Evolutionary conservation across 805 yeast genomes (phyloP).

Genomic region (Kodamaea restingae): DNA sequence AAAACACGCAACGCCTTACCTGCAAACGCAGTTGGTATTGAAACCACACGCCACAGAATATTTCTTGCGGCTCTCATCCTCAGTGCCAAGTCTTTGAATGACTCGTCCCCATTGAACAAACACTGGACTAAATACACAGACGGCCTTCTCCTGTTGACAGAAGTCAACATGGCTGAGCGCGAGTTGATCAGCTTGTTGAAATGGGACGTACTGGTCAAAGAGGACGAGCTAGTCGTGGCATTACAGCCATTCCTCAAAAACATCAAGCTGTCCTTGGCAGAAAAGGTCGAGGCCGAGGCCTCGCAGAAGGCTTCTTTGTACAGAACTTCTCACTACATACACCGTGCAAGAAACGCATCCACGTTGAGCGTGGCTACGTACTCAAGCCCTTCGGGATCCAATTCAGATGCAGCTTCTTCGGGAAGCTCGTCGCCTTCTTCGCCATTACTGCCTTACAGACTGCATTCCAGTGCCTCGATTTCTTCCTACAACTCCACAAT

Average conservation of each 20-base stretch:
- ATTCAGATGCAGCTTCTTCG: conserved; percentile 2
- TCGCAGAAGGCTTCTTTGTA: conserved; percentile 27
- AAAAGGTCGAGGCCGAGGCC: conserved; percentile 23
- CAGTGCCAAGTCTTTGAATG: conserved; percentile 91
- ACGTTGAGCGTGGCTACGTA: conserved; percentile 1
- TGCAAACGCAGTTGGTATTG: conserved; percentile 85
- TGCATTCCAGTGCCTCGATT: conserved; percentile 12
- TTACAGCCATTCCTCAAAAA: conserved; percentile 73
- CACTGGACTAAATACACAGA: conserved; percentile 95
- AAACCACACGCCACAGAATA: conserved; percentile 88
- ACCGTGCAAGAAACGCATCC: conserved; percentile 9
- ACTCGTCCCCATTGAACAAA: conserved; percentile 90
- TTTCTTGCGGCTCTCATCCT: conserved; percentile 84
- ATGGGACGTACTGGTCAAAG: conserved; percentile 76
- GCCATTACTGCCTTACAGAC: conserved; percentile 8
- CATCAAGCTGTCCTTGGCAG: conserved; percentile 52
- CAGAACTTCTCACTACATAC: conserved; percentile 21
- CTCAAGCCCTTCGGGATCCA: conserved; percentile 6
- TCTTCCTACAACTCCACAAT: conserved; percentile 17
- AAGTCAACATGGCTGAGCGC: conserved; percentile 87
- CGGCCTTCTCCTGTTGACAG: conserved; percentile 71
- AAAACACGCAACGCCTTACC: conserved; percentile 77
- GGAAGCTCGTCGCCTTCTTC: conserved; percentile 5
- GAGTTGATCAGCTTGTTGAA: conserved; percentile 78
- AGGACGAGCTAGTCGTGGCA: conserved; percentile 64